Evolutionary conservation across 768 basidiomycete genomes (phyloP).

Genomic region (Epithele typhae): DNA sequence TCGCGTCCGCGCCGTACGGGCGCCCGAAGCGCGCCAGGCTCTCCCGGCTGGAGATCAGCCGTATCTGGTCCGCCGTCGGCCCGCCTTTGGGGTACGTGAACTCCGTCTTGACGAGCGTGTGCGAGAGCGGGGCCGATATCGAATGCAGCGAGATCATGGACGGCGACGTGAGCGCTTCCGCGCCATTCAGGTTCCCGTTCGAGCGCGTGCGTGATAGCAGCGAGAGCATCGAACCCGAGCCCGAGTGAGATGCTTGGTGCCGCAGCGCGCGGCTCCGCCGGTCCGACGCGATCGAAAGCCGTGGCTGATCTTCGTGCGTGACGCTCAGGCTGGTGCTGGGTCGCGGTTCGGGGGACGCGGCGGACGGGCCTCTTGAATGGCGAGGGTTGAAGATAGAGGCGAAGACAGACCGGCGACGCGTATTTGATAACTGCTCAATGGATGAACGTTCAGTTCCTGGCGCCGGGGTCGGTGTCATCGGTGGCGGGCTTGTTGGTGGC

Average conservation of each 20-base stretch:
- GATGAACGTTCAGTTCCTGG: too few species aligned
- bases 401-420: constrained; percentile 18
- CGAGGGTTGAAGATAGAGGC: constrained; percentile 20
- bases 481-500: too few species aligned
- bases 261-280: constrained; percentile 24
- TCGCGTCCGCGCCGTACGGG: constrained; percentile 73
- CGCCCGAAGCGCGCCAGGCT: constrained; percentile 64
- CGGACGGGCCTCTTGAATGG: constrained; percentile 2
- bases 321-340: constrained; percentile 19
- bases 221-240: constrained; percentile 32
- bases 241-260: constrained; percentile 34
- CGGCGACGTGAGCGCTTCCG: constrained; percentile 46
- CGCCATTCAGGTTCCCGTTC: constrained; percentile 32
- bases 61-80: constrained; percentile 60
- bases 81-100: constrained; percentile 64
- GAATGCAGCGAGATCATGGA: constrained; percentile 68
- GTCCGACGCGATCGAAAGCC: constrained; percentile 25
- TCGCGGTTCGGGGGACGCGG: constrained; percentile 8
- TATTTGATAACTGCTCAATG: too few species aligned
- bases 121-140: constrained; percentile 72
- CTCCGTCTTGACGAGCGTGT: constrained; percentile 67
- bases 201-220: constrained; percentile 40
- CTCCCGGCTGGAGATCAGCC: constrained; percentile 65
- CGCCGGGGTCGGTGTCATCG: too few species aligned
- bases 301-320: constrained; percentile 3